Percentiles rank a stretch among this genome's conserved stretches.
These are phyloP conservation scores for Ploettnerulaceae sp. DNA, from an alignment of 2,329 filamentous ascomycete species.

Conservation along the genomic window DNA sequence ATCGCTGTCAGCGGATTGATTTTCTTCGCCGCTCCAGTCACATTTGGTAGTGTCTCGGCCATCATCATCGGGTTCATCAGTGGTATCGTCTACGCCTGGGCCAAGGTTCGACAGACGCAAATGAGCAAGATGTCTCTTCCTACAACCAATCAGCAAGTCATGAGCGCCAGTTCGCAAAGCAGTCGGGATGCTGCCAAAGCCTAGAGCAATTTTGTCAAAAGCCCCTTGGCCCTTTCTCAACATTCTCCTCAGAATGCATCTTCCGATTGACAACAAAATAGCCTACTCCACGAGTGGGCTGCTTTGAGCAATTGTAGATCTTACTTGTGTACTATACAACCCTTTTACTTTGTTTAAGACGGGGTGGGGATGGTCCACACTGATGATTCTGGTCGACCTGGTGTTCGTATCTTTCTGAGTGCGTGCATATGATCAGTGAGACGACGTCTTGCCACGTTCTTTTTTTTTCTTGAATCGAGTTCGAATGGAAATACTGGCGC, in stretches of 20 bases:
- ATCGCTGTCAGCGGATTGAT: slow-evolving; percentile 87
- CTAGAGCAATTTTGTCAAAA: slow-evolving; percentile 13
- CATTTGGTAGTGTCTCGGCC: slow-evolving; percentile 84
- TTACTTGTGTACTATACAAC: slow-evolving; percentile 25
- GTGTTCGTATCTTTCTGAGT: slow-evolving; percentile 1
- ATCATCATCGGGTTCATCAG: slow-evolving; percentile 89
- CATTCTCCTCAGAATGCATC: background rate
- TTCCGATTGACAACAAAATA: background rate
- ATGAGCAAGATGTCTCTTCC: slow-evolving; percentile 62
- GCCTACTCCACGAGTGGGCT: background rate
- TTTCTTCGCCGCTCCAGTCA: slow-evolving; percentile 94
- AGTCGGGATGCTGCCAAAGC: slow-evolving; percentile 71
- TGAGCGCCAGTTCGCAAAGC: slow-evolving; percentile 90
- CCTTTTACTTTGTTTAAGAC: slow-evolving; percentile 20
- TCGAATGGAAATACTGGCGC: slow-evolving; percentile 18
- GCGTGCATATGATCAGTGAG: slow-evolving; percentile 2
- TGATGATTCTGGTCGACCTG: slow-evolving; percentile 10
- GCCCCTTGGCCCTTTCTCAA: background rate
- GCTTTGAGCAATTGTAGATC: slow-evolving; percentile 10
- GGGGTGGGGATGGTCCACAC: slow-evolving; percentile 16
- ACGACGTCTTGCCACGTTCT: slow-evolving; percentile 2
- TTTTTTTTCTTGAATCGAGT: background rate
- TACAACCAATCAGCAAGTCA: slow-evolving; percentile 56
- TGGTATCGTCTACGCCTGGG: slow-evolving; percentile 83
- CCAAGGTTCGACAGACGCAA: slow-evolving; percentile 75